Conservation (phyloP, 2,329 filamentous ascomycete genomes). For the Trichoderma afroharzianum region DNA sequence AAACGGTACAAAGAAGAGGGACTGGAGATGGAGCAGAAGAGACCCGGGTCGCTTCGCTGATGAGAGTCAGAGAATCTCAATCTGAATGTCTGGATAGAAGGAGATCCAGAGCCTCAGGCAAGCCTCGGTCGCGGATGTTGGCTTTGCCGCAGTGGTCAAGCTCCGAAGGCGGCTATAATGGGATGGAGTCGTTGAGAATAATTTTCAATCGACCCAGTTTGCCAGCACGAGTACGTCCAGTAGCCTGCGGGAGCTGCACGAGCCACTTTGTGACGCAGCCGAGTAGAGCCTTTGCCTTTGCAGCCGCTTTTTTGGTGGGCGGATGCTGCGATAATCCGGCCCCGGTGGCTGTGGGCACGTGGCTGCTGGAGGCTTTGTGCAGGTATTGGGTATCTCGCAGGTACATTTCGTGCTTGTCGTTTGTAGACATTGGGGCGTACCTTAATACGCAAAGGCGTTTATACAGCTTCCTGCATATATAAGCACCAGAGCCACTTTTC, state of each 20-base stretch:
- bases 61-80: background rate
- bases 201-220: constrained; percentile 23
- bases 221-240: background rate
- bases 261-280: constrained; percentile 16
- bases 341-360: constrained; percentile 14
- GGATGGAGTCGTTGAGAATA: constrained; percentile 24
- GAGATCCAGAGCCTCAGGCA: background rate
- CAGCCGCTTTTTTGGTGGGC: background rate
- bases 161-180: constrained; percentile 19
- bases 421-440: background rate
- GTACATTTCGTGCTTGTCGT: background rate
- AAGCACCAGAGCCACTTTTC: background rate
- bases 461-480: background rate
- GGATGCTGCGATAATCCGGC: constrained; percentile 12
- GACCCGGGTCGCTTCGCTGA: constrained; percentile 7
- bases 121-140: constrained; percentile 12
- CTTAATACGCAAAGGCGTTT: background rate
- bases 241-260: constrained; percentile 16
- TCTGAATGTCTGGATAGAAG: background rate
- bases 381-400: background rate
- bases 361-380: background rate
- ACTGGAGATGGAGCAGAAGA: background rate
- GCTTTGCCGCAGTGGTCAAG: constrained; percentile 19
- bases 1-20: background rate
- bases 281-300: background rate